Evolutionary conservation across 257 asterid species (phyloP), one percentile per base, ranked within the genome.

Genomic region (Nicotiana knightiana): DNA sequence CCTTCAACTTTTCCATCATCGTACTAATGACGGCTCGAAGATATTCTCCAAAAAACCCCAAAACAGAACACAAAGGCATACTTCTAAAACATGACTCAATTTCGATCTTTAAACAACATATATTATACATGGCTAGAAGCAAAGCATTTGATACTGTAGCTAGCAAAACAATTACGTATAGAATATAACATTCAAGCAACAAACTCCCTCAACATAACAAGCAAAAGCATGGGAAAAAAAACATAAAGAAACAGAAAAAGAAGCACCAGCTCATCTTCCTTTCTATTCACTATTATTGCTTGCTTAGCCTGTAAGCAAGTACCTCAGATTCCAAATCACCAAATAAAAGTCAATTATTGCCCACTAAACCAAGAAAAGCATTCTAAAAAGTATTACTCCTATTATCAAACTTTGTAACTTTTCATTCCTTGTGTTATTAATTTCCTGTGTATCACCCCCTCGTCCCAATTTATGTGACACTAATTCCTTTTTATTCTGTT

Each of bases 281-380:
- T 66, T 73, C 4, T 13, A 55, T 79, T 75, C 84, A 43, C 84
- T 70, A 82, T 53, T 83, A 87, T 67, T 77, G 82, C 85, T 94
- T 90, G 93, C 94, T 90, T 91, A 85, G 76, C 76, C 83, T 67
- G 86, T 71, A 93, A 90, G 98, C 91, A 92, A 92, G 76, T 80
- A 71, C 73, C 75, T 86, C 79, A 88, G 88, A 90, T 89, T 88
- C 93, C 90, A 79, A 85, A 82, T 88, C 84, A 82, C 83, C 67
- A 67, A 68, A 80, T 82, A 86, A 88, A 81, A 81, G 83, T 66
- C 51, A 84, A 83, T 86, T 85, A 86, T 39, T 82, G 61, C 80
- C 63, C 83, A 77, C 84, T 81, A 79, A 51, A 77, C 82, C 81
- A 85, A 81, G 76, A 81, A 83, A 81, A 83, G 28, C 59, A 80